These are phyloP conservation scores for Aegilops speltoides DNA, from an alignment of 176 grass and related monocot genomes.

Conservation along the genomic window DNA sequence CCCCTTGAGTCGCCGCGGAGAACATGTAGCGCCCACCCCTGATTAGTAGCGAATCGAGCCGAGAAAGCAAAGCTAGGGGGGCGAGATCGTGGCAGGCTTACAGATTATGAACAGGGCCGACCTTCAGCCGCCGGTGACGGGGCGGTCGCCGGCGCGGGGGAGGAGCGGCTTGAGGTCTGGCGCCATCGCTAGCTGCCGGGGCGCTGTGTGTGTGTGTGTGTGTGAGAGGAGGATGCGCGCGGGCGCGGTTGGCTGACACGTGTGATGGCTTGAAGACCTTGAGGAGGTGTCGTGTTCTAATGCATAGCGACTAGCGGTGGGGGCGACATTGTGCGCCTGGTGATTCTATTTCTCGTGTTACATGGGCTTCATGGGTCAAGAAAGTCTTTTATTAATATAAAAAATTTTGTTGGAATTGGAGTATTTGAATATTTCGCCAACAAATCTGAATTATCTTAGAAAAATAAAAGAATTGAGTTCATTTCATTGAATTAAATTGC, in stretches of 20 bases:
- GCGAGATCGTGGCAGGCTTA: background rate
- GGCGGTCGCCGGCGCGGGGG: background rate
- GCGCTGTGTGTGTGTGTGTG: background rate
- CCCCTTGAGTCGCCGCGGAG: slow-evolving; percentile 25
- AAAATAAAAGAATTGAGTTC: too few species aligned
- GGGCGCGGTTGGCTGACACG: background rate
- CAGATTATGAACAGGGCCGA: slow-evolving; percentile 50
- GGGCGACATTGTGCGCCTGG: too few species aligned
- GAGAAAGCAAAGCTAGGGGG: background rate
- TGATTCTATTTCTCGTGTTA: too few species aligned
- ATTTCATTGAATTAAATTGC: too few species aligned
- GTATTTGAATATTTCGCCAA: too few species aligned
- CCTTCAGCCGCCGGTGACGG: slow-evolving; percentile 34
- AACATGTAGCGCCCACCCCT: background rate
- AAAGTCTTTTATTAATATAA: too few species aligned
- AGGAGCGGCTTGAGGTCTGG: slow-evolving; percentile 26
- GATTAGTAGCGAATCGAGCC: background rate
- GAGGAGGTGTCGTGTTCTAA: too few species aligned
- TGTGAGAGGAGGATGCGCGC: background rate
- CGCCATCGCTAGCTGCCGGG: background rate
- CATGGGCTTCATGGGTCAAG: too few species aligned
- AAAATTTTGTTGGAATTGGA: too few species aligned
- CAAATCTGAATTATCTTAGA: too few species aligned
- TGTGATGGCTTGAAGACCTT: too few species aligned
- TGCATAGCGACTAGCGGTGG: too few species aligned